Conservation (phyloP, 78 protist species). For the Ministeria vibrans region DNA sequence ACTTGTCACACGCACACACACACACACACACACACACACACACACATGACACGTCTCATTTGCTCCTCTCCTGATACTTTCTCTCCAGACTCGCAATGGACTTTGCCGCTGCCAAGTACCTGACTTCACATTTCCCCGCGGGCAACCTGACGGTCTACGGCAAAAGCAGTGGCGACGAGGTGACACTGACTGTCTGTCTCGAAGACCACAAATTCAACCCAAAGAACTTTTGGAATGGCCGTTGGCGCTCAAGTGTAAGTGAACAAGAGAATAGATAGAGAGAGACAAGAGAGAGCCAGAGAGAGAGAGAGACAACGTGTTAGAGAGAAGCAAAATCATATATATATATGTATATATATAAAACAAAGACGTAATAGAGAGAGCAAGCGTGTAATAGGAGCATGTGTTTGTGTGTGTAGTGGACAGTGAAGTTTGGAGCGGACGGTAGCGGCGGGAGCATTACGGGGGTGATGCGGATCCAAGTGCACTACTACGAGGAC, state of each 20-base stretch:
- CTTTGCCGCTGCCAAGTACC: too few relatives aligned
- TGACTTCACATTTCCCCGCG: slow-evolving; percentile 4
- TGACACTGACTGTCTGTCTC: slow-evolving; percentile 19
- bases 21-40: neutral
- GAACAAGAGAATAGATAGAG: neutral
- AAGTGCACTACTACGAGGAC: slow-evolving; percentile 54
- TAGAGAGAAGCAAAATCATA: too few relatives aligned
- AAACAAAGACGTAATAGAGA: too few relatives aligned
- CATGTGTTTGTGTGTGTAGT: slow-evolving; percentile 26
- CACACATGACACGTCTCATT: too few relatives aligned
- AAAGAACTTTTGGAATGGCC: slow-evolving; percentile 29
- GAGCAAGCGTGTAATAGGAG: too few relatives aligned
- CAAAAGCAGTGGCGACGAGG: neutral
- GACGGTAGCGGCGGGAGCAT: neutral
- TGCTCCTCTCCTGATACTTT: too few relatives aligned
- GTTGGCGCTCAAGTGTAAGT: neutral
- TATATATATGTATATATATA: too few relatives aligned
- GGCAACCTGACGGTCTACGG: slow-evolving; percentile 7
- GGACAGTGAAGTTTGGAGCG: neutral
- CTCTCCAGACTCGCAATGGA: too few relatives aligned
- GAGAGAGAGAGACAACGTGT: too few relatives aligned
- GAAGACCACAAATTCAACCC: slow-evolving; percentile 20
- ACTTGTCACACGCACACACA: neutral
- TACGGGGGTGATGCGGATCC: slow-evolving; percentile 1
- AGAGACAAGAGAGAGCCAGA: too few relatives aligned